phyloP scores from a whole-genome alignment of 2,329 filamentous ascomycete genomes.

The Pseudocercospora macadamiae region DNA sequence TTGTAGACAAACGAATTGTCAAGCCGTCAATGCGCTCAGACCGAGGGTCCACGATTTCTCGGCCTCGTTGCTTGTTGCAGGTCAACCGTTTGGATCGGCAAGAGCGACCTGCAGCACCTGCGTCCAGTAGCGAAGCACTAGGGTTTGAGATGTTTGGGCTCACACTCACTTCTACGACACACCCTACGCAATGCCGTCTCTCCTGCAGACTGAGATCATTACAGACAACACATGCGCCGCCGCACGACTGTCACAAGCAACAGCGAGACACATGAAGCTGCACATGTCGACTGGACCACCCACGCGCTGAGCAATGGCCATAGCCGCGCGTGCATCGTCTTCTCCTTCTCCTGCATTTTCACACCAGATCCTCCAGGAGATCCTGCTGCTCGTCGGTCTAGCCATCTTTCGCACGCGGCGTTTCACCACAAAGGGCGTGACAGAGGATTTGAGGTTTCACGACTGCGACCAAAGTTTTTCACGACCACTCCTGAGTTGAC shows the following conservation, averaged over 20 bases:
- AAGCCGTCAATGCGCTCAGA: neutral
- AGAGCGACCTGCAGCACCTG: constrained; percentile 6
- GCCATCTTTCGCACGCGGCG: neutral
- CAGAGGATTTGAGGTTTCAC: neutral
- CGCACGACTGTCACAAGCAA: constrained; percentile 3
- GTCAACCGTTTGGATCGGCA: neutral
- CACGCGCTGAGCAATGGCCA: neutral
- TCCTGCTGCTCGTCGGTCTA: neutral
- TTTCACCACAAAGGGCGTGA: neutral
- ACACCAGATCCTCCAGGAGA: neutral
- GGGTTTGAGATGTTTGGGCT: constrained; percentile 1
- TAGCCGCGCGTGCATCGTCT: neutral
- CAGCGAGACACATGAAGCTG: neutral
- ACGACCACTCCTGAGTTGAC: neutral
- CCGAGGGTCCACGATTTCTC: neutral
- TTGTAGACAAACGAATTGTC: neutral
- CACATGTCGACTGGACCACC: neutral
- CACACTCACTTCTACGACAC: constrained; percentile 3
- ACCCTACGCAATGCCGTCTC: neutral
- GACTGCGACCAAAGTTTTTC: neutral
- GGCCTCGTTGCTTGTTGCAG: neutral
- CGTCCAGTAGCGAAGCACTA: constrained; percentile 4
- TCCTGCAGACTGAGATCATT: neutral
- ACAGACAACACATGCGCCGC: neutral
- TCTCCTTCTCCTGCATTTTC: neutral